phyloP scores from a whole-genome alignment of 495 filamentous ascomycete species.

The Trichoderma virens region DNA sequence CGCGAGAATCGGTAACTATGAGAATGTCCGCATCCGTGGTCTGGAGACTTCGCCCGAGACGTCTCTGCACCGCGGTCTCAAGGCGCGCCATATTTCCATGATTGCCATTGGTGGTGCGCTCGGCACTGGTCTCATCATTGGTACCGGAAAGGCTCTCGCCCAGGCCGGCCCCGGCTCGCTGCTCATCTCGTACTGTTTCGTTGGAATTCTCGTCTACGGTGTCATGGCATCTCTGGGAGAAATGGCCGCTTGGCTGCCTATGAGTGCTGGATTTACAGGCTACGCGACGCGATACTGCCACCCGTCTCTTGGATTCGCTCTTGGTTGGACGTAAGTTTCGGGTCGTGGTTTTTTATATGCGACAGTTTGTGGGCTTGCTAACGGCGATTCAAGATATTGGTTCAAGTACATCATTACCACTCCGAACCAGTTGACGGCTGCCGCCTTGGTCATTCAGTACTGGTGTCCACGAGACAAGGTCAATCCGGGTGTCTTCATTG shows the following conservation, averaged over 20 bases:
- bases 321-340: conserved; percentile 57
- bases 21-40: conserved; percentile 21
- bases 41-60: conserved; percentile 28
- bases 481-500: conserved; percentile 69
- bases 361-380: conserved; percentile 10
- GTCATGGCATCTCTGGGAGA: conserved; percentile 47
- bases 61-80: conserved; percentile 52
- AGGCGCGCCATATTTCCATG: conserved; percentile 64
- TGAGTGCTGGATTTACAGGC: conserved; percentile 48
- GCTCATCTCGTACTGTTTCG: conserved; percentile 53
- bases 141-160: conserved; percentile 54
- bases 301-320: conserved; percentile 69
- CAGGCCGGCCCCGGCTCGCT: conserved; percentile 64
- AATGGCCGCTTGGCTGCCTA: conserved; percentile 61
- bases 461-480: conserved; percentile 56
- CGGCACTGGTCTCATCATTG: conserved; percentile 54
- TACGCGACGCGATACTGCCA: conserved; percentile 74
- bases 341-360: too few species aligned
- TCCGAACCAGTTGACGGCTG: conserved; percentile 72
- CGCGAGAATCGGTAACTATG: neutral
- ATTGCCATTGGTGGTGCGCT: conserved; percentile 85
- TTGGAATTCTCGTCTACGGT: conserved; percentile 42
- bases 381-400: conserved; percentile 39
- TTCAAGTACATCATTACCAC: conserved; percentile 65
- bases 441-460: conserved; percentile 60